Evolutionary conservation across 805 yeast genomes (phyloP).

Genomic region (Clavispora phyllophila): DNA sequence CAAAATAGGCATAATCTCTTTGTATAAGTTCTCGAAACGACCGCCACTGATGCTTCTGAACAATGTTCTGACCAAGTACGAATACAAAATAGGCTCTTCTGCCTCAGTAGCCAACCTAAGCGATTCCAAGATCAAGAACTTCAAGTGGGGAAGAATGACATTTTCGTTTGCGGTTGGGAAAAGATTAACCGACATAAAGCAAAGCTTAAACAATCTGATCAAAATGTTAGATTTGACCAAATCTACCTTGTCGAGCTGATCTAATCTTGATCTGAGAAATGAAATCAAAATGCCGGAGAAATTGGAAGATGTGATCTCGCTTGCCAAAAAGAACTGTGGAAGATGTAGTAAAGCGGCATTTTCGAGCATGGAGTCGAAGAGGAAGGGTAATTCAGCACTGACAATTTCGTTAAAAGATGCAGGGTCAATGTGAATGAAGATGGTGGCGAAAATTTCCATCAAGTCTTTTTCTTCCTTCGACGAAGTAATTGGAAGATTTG

Average conservation of each 20-base stretch:
- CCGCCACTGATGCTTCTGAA: slow-evolving; percentile 97
- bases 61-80: slow-evolving; percentile 78
- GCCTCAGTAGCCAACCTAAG: slow-evolving; percentile 76
- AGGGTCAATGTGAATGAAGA: slow-evolving; percentile 90
- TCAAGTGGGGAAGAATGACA: slow-evolving; percentile 83
- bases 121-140: slow-evolving; percentile 75
- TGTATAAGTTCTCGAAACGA: slow-evolving; percentile 85
- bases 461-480: slow-evolving; percentile 91
- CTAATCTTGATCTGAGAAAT: slow-evolving; percentile 67
- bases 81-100: slow-evolving; percentile 86
- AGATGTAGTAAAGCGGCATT: slow-evolving; percentile 85
- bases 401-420: slow-evolving; percentile 93
- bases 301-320: slow-evolving; percentile 90
- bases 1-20: slow-evolving; percentile 85
- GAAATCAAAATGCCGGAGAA: slow-evolving; percentile 79
- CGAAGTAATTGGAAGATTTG: slow-evolving; percentile 78
- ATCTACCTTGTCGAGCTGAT: slow-evolving; percentile 77
- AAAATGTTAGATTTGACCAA: slow-evolving; percentile 72
- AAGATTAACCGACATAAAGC: slow-evolving; percentile 92
- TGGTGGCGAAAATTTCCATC: slow-evolving; percentile 92
- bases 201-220: slow-evolving; percentile 80
- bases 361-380: slow-evolving; percentile 72
- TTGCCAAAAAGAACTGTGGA: slow-evolving; percentile 90
- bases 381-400: slow-evolving; percentile 68
- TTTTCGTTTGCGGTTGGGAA: slow-evolving; percentile 85